These are phyloP conservation scores for Phytophthora europaea DNA, from an alignment of 352 stramenopile genomes.

Conservation along the genomic window DNA sequence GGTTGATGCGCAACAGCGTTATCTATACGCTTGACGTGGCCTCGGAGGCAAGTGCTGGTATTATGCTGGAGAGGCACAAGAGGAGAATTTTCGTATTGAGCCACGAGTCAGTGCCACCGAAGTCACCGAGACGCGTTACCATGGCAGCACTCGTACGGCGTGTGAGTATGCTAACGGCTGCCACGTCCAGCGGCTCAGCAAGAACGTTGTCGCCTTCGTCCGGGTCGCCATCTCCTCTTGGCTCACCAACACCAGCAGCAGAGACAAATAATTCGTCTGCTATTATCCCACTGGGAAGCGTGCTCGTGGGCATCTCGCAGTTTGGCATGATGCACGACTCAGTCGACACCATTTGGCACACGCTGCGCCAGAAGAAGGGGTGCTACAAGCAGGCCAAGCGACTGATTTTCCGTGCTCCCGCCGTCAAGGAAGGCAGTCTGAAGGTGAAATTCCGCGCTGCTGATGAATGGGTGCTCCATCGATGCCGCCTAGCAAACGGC, in stretches of 20 bases:
- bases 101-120: constrained; percentile 36
- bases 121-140: constrained; percentile 14
- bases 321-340: constrained; percentile 75
- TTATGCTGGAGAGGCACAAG: constrained; percentile 68
- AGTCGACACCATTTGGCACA: constrained; percentile 79
- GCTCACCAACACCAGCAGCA: constrained; percentile 4
- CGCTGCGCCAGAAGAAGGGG: constrained; percentile 63
- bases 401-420: constrained; percentile 63
- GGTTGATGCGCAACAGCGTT: constrained; percentile 57
- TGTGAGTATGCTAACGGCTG: constrained; percentile 30
- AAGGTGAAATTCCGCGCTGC: constrained; percentile 48
- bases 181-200: constrained; percentile 19
- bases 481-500: constrained; percentile 49
- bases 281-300: constrained; percentile 62
- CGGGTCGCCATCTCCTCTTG: constrained; percentile 1
- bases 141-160: constrained; percentile 34
- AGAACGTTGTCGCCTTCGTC: constrained; percentile 20
- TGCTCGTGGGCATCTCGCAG: constrained; percentile 63
- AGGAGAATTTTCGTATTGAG: constrained; percentile 75
- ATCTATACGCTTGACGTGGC: constrained; percentile 58
- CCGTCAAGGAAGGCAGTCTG: constrained; percentile 45
- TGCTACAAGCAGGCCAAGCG: constrained; percentile 55
- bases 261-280: constrained; percentile 8
- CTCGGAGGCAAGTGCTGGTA: constrained; percentile 30
- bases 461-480: constrained; percentile 49